phyloP scores from a whole-genome alignment of 1,284 basidiomycete genomes.

The Ganoderma meredithae region DNA sequence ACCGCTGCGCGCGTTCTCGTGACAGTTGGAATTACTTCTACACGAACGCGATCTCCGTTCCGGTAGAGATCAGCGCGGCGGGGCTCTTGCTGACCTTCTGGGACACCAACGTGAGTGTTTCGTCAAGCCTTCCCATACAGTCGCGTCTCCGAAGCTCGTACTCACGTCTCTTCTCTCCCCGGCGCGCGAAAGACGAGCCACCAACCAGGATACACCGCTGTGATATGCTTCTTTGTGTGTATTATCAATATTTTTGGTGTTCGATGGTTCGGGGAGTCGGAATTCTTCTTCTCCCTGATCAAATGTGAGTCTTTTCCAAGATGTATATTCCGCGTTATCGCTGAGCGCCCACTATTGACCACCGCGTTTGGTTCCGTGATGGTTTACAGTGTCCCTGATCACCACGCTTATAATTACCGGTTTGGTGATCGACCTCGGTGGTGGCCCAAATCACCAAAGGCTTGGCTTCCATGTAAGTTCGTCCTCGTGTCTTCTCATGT shows the following conservation, averaged over 20 bases:
- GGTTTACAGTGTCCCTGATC: constrained; percentile 57
- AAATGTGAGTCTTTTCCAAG: constrained; percentile 53
- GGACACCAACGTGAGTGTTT: constrained; percentile 60
- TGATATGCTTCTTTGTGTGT: constrained; percentile 65
- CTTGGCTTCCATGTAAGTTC: constrained; percentile 64
- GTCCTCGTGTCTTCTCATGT: not conserved
- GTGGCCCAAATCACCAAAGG: constrained; percentile 64
- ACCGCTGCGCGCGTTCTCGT: not conserved
- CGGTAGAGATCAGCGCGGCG: constrained; percentile 82
- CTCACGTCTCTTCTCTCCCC: not conserved
- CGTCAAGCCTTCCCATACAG: not conserved
- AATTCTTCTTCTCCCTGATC: constrained; percentile 70
- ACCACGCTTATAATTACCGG: constrained; percentile 69
- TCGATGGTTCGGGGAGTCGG: constrained; percentile 56
- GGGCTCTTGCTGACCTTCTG: constrained; percentile 81
- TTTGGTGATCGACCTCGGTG: constrained; percentile 76
- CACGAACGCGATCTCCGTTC: constrained; percentile 66
- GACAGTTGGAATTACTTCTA: constrained; percentile 53
- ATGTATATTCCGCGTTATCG: not conserved
- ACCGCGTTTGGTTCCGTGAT: not conserved
- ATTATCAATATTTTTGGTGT: constrained; percentile 83
- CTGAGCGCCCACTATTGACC: not conserved
- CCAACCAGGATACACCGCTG: constrained; percentile 68
- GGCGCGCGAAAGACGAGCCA: constrained; percentile 50
- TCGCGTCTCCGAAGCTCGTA: not conserved